phyloP scores from a whole-genome alignment of 192 early-diverging fungal species.

The Radiomyces spectabilis region DNA sequence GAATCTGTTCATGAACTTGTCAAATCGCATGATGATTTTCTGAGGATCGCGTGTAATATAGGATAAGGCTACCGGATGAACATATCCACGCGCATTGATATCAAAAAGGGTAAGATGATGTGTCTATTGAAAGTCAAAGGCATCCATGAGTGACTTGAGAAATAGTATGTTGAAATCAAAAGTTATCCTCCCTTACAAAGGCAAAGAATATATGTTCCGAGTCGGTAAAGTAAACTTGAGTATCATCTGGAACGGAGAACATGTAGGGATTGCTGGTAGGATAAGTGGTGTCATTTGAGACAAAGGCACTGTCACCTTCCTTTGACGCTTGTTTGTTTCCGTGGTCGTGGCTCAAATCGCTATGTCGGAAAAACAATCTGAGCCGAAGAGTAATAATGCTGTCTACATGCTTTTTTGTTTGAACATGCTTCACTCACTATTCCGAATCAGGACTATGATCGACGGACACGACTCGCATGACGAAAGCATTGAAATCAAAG shows the following conservation, averaged over 20 bases:
- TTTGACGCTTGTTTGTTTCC: too few relatives aligned
- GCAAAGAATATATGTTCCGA: slow-evolving; percentile 39
- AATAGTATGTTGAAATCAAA: neutral
- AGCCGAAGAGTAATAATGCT: too few relatives aligned
- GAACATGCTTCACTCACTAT: slow-evolving; percentile 7
- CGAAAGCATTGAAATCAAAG: slow-evolving; percentile 46
- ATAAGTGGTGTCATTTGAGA: neutral
- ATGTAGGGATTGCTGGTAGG: neutral
- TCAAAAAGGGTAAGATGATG: slow-evolving; percentile 48
- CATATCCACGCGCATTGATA: slow-evolving; percentile 45
- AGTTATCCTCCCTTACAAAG: slow-evolving; percentile 31
- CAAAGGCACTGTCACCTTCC: neutral
- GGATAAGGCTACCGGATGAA: slow-evolving; percentile 39
- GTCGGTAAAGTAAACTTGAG: slow-evolving; percentile 42
- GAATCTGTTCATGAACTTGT: slow-evolving; percentile 34
- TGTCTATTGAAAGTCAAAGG: slow-evolving; percentile 18
- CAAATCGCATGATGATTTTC: slow-evolving; percentile 37
- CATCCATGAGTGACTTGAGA: neutral
- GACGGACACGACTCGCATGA: slow-evolving; percentile 35
- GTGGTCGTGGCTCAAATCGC: too few relatives aligned
- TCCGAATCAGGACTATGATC: slow-evolving; percentile 25
- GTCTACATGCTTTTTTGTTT: too few relatives aligned
- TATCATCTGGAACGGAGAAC: slow-evolving; percentile 45
- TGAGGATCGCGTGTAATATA: slow-evolving; percentile 40
- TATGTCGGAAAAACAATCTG: too few relatives aligned